A percentile compares a stretch with the other conserved stretches of the same genome.
These are phyloP conservation scores for Pseudopithomyces maydicus DNA, from an alignment of 2,329 filamentous ascomycete genomes.

Conservation along the genomic window DNA sequence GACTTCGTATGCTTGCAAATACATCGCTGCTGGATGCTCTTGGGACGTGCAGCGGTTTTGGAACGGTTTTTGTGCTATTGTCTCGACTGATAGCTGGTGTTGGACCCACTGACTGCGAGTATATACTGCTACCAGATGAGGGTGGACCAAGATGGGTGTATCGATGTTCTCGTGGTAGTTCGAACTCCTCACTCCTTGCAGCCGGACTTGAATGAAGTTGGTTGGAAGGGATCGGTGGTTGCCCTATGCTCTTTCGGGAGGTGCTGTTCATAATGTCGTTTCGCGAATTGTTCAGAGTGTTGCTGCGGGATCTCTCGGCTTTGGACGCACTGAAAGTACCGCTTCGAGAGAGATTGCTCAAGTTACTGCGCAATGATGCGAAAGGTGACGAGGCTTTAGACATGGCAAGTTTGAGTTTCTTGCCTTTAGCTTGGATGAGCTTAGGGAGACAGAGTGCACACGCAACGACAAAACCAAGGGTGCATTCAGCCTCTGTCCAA, in stretches of 20 bases:
- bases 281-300: conserved; percentile 1
- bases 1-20: not conserved
- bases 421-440: conserved; percentile 29
- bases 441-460: conserved; percentile 31
- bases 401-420: conserved; percentile 20
- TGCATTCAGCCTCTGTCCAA: conserved; percentile 31
- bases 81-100: not conserved
- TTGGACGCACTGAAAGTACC: conserved; percentile 2
- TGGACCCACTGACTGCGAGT: conserved; percentile 1
- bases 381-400: conserved; percentile 22
- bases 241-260: not conserved
- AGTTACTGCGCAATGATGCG: conserved; percentile 12
- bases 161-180: not conserved
- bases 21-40: conserved; percentile 3
- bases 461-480: conserved; percentile 33
- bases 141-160: conserved; percentile 1
- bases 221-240: not conserved
- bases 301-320: not conserved
- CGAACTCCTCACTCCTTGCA: conserved; percentile 1
- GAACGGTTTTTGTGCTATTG: not conserved
- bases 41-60: conserved; percentile 3
- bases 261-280: conserved; percentile 3
- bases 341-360: conserved; percentile 11
- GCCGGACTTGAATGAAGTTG: not conserved
- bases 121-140: conserved; percentile 6